Evolutionary conservation across 495 filamentous ascomycete genomes (phyloP).

Genomic region (Xylaria scruposa): DNA sequence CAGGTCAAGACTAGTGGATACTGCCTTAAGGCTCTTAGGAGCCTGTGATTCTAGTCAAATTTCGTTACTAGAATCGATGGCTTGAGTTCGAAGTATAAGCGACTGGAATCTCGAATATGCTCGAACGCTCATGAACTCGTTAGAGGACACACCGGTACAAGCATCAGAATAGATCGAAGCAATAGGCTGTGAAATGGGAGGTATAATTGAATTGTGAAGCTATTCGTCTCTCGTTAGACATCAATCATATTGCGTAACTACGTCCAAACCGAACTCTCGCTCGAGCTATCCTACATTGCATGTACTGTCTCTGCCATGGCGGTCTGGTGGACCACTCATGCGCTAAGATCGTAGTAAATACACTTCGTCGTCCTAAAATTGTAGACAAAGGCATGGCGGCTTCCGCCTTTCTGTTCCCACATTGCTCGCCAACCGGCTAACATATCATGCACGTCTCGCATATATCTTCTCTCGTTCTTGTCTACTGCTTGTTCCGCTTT

Average conservation of each 20-base stretch:
- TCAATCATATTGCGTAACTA: conserved; percentile 16
- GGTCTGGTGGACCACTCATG: conserved; percentile 35
- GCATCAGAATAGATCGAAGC: not conserved
- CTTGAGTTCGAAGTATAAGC: not conserved
- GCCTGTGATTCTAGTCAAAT: not conserved
- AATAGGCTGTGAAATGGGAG: not conserved
- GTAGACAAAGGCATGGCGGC: conserved; percentile 76
- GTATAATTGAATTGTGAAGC: conserved; percentile 1
- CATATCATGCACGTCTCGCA: conserved; percentile 85
- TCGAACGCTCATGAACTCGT: not conserved
- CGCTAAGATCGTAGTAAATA: conserved; percentile 75
- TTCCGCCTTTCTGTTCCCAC: conserved; percentile 60
- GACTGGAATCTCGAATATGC: not conserved
- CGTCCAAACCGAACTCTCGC: not conserved
- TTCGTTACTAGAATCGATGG: not conserved
- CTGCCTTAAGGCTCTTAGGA: not conserved
- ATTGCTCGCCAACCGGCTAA: conserved; percentile 65
- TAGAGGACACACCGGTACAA: not conserved
- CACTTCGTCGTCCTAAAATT: conserved; percentile 79
- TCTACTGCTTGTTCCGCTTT: conserved; percentile 78
- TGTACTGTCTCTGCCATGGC: not conserved
- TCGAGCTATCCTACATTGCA: not conserved
- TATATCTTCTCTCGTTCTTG: conserved; percentile 80
- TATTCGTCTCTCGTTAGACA: conserved; percentile 22
- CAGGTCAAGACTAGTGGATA: not conserved